These are phyloP conservation scores for Neonectria punicea DNA, from an alignment of 2,329 filamentous ascomycete genomes.

Conservation along the genomic window DNA sequence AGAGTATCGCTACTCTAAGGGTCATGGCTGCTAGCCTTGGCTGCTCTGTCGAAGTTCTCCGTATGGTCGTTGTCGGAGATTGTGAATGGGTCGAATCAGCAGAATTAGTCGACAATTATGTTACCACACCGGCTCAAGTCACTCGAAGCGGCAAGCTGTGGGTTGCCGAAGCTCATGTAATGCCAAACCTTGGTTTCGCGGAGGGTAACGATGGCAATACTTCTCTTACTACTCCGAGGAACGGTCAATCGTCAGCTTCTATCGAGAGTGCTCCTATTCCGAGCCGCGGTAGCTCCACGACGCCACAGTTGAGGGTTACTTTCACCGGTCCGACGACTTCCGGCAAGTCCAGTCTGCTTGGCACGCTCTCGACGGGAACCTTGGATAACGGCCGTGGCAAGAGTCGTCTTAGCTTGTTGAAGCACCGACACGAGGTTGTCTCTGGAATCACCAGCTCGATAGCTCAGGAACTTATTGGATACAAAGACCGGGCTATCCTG, in stretches of 20 bases:
- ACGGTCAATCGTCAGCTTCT: conserved; percentile 12
- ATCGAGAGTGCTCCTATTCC: conserved; percentile 38
- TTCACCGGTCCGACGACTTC: conserved; percentile 89
- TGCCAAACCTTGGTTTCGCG: conserved; percentile 69
- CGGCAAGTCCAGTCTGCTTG: conserved; percentile 91
- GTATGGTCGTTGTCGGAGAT: conserved; percentile 84
- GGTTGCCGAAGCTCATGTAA: conserved; percentile 92
- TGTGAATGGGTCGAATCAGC: conserved; percentile 75
- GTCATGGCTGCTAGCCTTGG: conserved; percentile 94
- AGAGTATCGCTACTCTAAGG: conserved; percentile 85
- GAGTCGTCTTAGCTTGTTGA: conserved; percentile 86
- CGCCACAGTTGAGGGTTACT: conserved; percentile 85
- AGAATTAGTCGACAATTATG: conserved; percentile 43
- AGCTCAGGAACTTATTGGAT: conserved; percentile 92
- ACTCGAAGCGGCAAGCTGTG: conserved; percentile 69
- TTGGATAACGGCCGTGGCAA: conserved; percentile 93
- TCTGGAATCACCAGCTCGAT: conserved; percentile 95
- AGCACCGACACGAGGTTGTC: conserved; percentile 91
- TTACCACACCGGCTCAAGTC: conserved; percentile 34
- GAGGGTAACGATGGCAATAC: conserved; percentile 20
- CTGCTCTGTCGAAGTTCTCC: conserved; percentile 83
- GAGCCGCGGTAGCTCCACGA: conserved; percentile 61
- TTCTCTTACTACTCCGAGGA: conserved; percentile 1
- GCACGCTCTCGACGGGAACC: conserved; percentile 86
- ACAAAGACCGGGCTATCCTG: conserved; percentile 70